Conservation (phyloP, 1,139 yeast species). For the Scheffersomyces lignicola region DNA sequence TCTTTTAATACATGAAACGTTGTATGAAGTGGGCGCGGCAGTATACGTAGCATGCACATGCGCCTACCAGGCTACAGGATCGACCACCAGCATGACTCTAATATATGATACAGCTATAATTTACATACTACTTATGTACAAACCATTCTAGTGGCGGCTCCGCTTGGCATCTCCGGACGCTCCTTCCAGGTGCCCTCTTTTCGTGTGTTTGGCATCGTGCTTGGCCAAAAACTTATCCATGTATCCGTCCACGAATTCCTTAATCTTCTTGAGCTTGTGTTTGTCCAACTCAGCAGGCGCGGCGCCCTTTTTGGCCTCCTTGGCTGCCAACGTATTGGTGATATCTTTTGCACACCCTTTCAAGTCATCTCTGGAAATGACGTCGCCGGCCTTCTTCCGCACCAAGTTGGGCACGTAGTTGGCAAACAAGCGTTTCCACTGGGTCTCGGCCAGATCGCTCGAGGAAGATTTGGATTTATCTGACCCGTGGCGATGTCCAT, state of each 20-base stretch:
- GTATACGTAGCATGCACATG: no score
- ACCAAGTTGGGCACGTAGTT: slow-evolving; percentile 76
- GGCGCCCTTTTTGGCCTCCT: slow-evolving; percentile 56
- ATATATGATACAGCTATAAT: no score
- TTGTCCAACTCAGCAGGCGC: slow-evolving; percentile 62
- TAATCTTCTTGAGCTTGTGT: slow-evolving; percentile 68
- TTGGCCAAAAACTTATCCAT: slow-evolving; percentile 74
- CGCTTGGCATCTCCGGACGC: no score
- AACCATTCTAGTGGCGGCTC: no score
- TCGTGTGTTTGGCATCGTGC: slow-evolving; percentile 41
- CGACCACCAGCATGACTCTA: no score
- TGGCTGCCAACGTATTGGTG: slow-evolving; percentile 58
- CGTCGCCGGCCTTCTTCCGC: slow-evolving; percentile 57
- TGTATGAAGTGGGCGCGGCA: no score
- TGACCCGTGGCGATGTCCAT: slow-evolving; percentile 1
- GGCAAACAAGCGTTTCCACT: slow-evolving; percentile 71
- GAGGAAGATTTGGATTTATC: slow-evolving; percentile 1
- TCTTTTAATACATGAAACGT: no score
- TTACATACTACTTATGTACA: no score
- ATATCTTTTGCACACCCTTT: slow-evolving; percentile 82
- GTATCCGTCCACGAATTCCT: slow-evolving; percentile 60
- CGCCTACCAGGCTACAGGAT: no score
- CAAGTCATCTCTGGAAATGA: slow-evolving; percentile 69
- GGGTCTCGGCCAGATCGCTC: slow-evolving; percentile 26
- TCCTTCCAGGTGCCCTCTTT: slow-evolving; percentile 20